Evolutionary conservation across 768 basidiomycete genomes (phyloP), one percentile per base, ranked within the genome.

Genomic region (Cystofilobasidium ferigula): DNA sequence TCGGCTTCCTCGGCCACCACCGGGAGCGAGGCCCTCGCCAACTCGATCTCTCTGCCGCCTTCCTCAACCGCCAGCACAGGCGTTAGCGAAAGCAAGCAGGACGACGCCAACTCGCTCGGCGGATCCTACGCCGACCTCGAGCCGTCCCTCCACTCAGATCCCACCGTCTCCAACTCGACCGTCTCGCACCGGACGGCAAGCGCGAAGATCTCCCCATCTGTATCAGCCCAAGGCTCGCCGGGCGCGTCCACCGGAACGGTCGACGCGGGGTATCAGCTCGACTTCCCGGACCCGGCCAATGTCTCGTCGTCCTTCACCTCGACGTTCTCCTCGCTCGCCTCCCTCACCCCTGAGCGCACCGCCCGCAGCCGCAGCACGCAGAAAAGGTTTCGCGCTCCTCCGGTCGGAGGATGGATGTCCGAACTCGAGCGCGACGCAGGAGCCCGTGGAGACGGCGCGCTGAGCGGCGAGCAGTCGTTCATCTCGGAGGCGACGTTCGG

Each of bases 51-150:
- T n/a, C n/a, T n/a, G n/a, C n/a, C n/a, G n/a, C n/a, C n/a, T n/a
- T n/a, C n/a, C n/a, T n/a, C n/a, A n/a, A n/a, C n/a, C n/a, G n/a
- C n/a, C n/a, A n/a, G n/a, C n/a, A n/a, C n/a, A n/a, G n/a, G n/a
- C n/a, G n/a, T n/a, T n/a, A n/a, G n/a, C n/a, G n/a, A n/a, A n/a
- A n/a, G n/a, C n/a, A n/a, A n/a, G 26, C 20, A 26, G 14, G 61
- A 62, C 35, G 51, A 53, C 30, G 62, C 38, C 26, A 38, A 56
- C 30, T 54, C 51, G 14, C 48, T 63, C 28, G 48, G 16, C 8
- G 62, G 36, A 5, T 53, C 62, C 26, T 63, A 63, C 62, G 51
- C 53, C 53, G 62, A 63, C 48, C 62, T 63, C 51, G 62, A 63
- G 40, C 62, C 62, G 6, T 63, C 62, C 14, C 51, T 63, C 16